Evolutionary conservation across 2,329 filamentous ascomycete genomes (phyloP).

Genomic region (Calycina marina): DNA sequence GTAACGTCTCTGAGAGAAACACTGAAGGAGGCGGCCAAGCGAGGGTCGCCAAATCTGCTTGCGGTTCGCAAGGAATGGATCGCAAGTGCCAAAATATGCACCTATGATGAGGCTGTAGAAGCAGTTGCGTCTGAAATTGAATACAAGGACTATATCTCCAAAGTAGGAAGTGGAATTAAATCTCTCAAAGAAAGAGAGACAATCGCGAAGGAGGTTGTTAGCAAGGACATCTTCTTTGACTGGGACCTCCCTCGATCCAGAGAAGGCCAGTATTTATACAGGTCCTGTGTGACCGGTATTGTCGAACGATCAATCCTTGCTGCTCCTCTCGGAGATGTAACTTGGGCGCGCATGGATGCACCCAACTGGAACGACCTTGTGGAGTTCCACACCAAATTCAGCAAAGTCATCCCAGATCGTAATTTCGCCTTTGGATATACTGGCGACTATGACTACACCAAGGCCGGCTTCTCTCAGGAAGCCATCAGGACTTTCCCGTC

Average conservation of each 20-base stretch:
- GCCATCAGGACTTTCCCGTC: conserved; percentile 21
- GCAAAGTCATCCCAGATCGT: conserved; percentile 23
- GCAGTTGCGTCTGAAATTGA: conserved; percentile 15
- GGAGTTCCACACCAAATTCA: conserved; percentile 24
- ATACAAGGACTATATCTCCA: conserved; percentile 16
- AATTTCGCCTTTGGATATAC: conserved; percentile 27
- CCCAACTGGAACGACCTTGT: conserved; percentile 25
- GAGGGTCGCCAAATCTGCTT: conserved; percentile 17
- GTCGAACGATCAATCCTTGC: conserved; percentile 23
- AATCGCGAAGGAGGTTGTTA: conserved; percentile 15
- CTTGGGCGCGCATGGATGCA: conserved; percentile 24
- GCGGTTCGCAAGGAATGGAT: conserved; percentile 23
- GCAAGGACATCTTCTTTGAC: conserved; percentile 21
- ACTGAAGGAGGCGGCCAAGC: conserved; percentile 14
- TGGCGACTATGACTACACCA: conserved; percentile 24
- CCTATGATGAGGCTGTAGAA: conserved; percentile 25
- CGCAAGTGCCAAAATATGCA: conserved; percentile 19
- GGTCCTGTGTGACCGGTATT: conserved; percentile 21
- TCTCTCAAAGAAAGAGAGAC: conserved; percentile 5
- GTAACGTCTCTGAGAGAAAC: conserved; percentile 19
- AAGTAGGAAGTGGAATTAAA: conserved; percentile 3
- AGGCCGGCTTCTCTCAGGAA: conserved; percentile 23
- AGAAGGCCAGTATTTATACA: conserved; percentile 24
- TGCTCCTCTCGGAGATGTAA: conserved; percentile 25
- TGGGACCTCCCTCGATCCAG: conserved; percentile 25